Conservation (phyloP, 768 basidiomycete genomes). For the Lactarius tabidus region DNA sequence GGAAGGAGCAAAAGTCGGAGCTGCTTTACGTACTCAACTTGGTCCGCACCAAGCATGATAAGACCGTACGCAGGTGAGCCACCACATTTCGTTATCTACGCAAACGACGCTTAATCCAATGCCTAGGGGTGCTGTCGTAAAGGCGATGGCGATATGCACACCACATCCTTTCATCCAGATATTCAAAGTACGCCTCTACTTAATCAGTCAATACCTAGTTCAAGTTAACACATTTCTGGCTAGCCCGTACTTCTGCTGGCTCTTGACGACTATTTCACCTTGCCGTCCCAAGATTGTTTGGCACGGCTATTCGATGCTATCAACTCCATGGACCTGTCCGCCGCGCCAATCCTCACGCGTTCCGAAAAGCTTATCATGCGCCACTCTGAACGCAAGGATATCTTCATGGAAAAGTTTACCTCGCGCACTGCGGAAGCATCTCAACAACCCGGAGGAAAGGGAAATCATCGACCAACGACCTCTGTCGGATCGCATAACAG, state of each 20-base stretch:
- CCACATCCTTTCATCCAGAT: slow-evolving; percentile 93
- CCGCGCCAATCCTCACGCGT: slow-evolving; percentile 71
- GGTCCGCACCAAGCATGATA: slow-evolving; percentile 89
- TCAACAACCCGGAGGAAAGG: slow-evolving; percentile 6
- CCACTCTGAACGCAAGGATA: slow-evolving; percentile 84
- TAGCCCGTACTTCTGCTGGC: slow-evolving; percentile 92
- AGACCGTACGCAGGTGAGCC: slow-evolving; percentile 64
- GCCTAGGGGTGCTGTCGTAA: slow-evolving; percentile 83
- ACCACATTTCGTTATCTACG: slow-evolving; percentile 1
- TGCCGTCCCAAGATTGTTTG: slow-evolving; percentile 87
- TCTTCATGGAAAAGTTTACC: slow-evolving; percentile 81
- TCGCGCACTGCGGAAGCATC: slow-evolving; percentile 6
- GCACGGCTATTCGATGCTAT: slow-evolving; percentile 88
- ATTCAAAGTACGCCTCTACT: slow-evolving; percentile 64
- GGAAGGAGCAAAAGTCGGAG: slow-evolving; percentile 38
- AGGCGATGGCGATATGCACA: slow-evolving; percentile 92
- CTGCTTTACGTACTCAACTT: slow-evolving; percentile 86
- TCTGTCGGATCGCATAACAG: slow-evolving; percentile 56
- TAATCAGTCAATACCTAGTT: neutral
- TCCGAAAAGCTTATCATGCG: slow-evolving; percentile 88
- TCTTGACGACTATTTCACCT: slow-evolving; percentile 88
- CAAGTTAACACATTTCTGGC: slow-evolving; percentile 6
- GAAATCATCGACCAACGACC: slow-evolving; percentile 24
- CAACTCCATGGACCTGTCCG: slow-evolving; percentile 85
- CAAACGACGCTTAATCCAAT: neutral